Percentiles rank a stretch among this genome's conserved stretches.
These are phyloP conservation scores for Logfia minima DNA, from an alignment of 129 eudicot species.

Conservation along the genomic window DNA sequence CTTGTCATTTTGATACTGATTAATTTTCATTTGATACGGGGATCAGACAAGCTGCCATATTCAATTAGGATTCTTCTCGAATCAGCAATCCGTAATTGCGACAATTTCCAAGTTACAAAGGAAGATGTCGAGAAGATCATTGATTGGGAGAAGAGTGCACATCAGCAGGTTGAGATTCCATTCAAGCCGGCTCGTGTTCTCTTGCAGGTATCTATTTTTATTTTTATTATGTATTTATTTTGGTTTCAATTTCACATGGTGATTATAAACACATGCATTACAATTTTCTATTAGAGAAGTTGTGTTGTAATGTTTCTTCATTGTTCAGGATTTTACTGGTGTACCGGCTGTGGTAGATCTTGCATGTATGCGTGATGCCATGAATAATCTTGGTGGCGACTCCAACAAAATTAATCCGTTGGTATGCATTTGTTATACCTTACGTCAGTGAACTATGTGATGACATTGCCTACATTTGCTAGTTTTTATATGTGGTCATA, in stretches of 20 bases:
- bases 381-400: conserved; percentile 90
- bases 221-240: neutral
- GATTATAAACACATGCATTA: conserved; percentile 1
- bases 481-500: neutral
- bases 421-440: conserved; percentile 44
- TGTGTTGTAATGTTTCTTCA: neutral
- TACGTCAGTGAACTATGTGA: neutral
- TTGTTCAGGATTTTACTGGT: conserved; percentile 89
- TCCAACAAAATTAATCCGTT: conserved; percentile 92
- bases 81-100: conserved; percentile 95
- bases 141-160: conserved; percentile 92
- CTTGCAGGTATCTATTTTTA: conserved; percentile 55
- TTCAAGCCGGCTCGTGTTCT: conserved; percentile 99
- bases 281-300: neutral
- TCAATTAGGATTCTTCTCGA: conserved; percentile 90
- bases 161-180: conserved; percentile 90
- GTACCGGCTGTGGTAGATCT: conserved; percentile 98
- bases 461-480: neutral
- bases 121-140: conserved; percentile 95
- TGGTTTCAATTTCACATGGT: conserved; percentile 4
- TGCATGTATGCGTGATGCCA: conserved; percentile 99
- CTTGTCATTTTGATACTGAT: conserved; percentile 5
- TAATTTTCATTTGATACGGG: conserved; percentile 13
- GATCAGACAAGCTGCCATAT: conserved; percentile 87
- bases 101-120: conserved; percentile 87